Conservation (phyloP, 2,329 filamentous ascomycete genomes). For the Pseudocercospora ulei region DNA sequence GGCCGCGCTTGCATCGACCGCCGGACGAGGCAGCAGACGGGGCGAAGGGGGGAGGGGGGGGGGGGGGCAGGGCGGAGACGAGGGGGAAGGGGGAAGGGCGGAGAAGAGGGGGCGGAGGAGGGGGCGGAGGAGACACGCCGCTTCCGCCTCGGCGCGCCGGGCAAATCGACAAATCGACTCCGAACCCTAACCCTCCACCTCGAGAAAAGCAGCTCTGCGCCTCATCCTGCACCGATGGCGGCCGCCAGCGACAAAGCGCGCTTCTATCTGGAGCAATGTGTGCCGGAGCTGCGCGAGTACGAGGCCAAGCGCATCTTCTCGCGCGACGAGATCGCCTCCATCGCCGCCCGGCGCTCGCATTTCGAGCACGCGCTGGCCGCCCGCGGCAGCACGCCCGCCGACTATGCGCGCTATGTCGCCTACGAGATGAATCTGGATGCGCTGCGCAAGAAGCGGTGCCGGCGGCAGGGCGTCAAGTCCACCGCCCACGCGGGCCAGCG, state of each 20-base stretch:
- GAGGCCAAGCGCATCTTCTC: constrained; percentile 86
- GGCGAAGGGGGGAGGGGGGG: constrained; percentile 8
- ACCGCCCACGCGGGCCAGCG: constrained; percentile 61
- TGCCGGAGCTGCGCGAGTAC: constrained; percentile 85
- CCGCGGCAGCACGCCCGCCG: constrained; percentile 61
- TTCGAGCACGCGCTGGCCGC: constrained; percentile 87
- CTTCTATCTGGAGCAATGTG: constrained; percentile 84
- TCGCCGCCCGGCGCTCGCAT: constrained; percentile 81
- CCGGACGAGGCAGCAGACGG: background rate
- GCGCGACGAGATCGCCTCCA: constrained; percentile 78
- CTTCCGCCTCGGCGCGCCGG: constrained; percentile 8
- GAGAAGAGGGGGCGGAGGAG: constrained; percentile 9
- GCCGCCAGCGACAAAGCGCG: constrained; percentile 86
- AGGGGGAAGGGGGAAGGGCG: too few species aligned
- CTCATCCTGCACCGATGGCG: constrained; percentile 49
- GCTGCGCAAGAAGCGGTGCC: constrained; percentile 71
- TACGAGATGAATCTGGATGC: constrained; percentile 60
- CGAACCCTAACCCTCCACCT: too few species aligned
- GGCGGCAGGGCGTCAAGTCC: constrained; percentile 66
- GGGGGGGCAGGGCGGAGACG: background rate
- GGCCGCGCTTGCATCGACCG: constrained; percentile 9
- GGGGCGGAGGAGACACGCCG: constrained; percentile 3
- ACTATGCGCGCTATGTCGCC: constrained; percentile 75
- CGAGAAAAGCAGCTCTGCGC: background rate
- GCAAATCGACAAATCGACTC: background rate